Conservation (phyloP, 106 monocot species). For the Narthecium ossifragum region DNA sequence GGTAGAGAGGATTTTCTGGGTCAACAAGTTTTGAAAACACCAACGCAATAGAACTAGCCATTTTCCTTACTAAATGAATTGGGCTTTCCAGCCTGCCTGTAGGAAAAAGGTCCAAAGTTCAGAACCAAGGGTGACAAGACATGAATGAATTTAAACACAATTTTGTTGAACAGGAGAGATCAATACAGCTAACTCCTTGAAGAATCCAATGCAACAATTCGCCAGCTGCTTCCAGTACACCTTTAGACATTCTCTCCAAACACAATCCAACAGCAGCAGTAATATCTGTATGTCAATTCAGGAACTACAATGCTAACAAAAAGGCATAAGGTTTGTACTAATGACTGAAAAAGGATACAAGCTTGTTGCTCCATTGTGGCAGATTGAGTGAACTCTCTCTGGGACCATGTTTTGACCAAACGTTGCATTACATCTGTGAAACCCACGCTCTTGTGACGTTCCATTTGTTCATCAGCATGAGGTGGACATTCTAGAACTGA, state of each 20-base stretch:
- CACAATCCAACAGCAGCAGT: constrained; percentile 87
- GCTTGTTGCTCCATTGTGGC: constrained; percentile 88
- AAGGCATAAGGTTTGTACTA: not conserved
- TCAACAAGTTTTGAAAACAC: constrained; percentile 88
- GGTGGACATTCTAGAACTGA: constrained; percentile 69
- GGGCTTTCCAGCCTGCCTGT: constrained; percentile 97
- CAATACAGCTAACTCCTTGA: constrained; percentile 95
- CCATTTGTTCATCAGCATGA: constrained; percentile 10
- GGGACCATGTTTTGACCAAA: constrained; percentile 66
- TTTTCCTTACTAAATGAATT: constrained; percentile 73
- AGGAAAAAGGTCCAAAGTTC: constrained; percentile 8
- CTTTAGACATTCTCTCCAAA: constrained; percentile 71
- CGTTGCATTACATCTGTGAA: constrained; percentile 45
- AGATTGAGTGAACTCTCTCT: constrained; percentile 79
- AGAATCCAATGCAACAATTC: constrained; percentile 76
- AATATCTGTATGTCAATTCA: constrained; percentile 50
- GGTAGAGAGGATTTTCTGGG: constrained; percentile 90
- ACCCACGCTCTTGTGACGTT: constrained; percentile 28
- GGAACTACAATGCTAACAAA: constrained; percentile 15
- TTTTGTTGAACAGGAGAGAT: constrained; percentile 5
- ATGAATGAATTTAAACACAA: constrained; percentile 2
- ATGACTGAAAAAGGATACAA: constrained; percentile 66
- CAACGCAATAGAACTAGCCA: constrained; percentile 87
- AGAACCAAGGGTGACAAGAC: constrained; percentile 2
- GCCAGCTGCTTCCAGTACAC: constrained; percentile 74